Evolutionary conservation across 2,329 filamentous ascomycete genomes (phyloP).

Genomic region (Chaetomiaceae sp.): DNA sequence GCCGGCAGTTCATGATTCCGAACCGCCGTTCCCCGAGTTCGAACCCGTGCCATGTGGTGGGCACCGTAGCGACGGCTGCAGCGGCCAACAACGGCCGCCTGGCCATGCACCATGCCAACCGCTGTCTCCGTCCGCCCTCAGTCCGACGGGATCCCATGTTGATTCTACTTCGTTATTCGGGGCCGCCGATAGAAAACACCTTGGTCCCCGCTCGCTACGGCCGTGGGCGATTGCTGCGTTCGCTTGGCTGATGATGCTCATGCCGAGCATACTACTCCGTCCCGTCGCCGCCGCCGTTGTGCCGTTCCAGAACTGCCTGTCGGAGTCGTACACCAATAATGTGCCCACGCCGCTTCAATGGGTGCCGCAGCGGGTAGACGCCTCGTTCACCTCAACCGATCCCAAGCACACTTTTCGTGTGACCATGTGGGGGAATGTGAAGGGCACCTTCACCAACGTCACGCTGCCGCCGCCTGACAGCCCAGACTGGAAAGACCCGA

Average conservation of each 20-base stretch:
- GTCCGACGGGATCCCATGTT: not conserved
- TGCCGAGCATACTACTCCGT: slow-evolving; percentile 35
- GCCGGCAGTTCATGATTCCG: slow-evolving; percentile 7
- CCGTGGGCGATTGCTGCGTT: slow-evolving; percentile 7
- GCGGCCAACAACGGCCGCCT: slow-evolving; percentile 1
- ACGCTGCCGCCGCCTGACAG: slow-evolving; percentile 56
- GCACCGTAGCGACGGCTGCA: slow-evolving; percentile 4
- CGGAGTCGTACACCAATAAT: slow-evolving; percentile 51
- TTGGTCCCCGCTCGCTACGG: not conserved
- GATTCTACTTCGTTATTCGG: not conserved
- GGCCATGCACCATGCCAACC: not conserved
- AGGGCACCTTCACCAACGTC: slow-evolving; percentile 58
- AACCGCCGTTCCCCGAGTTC: slow-evolving; percentile 2
- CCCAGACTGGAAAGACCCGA: slow-evolving; percentile 57
- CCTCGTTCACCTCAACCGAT: slow-evolving; percentile 61
- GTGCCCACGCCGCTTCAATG: slow-evolving; percentile 68
- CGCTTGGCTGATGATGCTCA: slow-evolving; percentile 35
- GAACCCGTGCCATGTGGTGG: slow-evolving; percentile 1
- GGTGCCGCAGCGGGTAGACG: slow-evolving; percentile 68
- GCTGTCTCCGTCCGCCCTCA: not conserved
- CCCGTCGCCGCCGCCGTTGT: slow-evolving; percentile 61
- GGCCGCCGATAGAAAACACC: not conserved
- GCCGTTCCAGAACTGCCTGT: slow-evolving; percentile 79
- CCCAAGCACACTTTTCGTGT: slow-evolving; percentile 64
- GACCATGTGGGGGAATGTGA: slow-evolving; percentile 87